Conservation (phyloP, 2,329 filamentous ascomycete genomes). For the Anthostomella pinea region DNA sequence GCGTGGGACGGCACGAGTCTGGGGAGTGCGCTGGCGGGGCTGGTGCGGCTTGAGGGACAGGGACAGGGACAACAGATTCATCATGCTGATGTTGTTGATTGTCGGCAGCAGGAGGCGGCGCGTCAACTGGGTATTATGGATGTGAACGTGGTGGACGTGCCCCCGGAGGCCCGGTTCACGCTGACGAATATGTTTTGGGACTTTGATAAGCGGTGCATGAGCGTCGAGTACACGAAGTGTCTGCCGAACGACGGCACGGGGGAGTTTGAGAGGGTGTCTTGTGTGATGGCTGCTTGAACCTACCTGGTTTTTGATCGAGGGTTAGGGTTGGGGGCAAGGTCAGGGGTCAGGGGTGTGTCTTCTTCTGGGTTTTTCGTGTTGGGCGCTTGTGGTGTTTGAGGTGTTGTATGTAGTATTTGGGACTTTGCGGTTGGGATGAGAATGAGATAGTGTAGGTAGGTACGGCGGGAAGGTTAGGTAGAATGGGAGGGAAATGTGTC, state of each 20-base stretch:
- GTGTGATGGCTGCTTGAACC: constrained; percentile 12
- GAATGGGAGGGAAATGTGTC: too few relatives aligned
- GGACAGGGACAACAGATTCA: not conserved
- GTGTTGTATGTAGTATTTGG: too few relatives aligned
- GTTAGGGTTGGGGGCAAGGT: too few relatives aligned
- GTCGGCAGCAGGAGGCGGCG: not conserved
- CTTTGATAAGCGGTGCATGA: constrained; percentile 22
- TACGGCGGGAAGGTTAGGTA: too few relatives aligned
- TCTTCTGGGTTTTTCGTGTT: too few relatives aligned
- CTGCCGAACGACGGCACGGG: constrained; percentile 13
- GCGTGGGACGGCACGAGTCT: constrained; percentile 25
- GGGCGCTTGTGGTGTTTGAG: too few relatives aligned
- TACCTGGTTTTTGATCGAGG: too few relatives aligned
- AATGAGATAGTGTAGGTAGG: too few relatives aligned
- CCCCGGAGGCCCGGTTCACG: constrained; percentile 16
- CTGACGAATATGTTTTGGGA: constrained; percentile 30
- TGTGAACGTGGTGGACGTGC: too few relatives aligned
- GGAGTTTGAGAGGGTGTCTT: constrained; percentile 17
- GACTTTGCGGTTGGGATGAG: too few relatives aligned
- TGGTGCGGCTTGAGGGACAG: constrained; percentile 25
- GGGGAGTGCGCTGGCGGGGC: constrained; percentile 14
- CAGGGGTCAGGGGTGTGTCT: too few relatives aligned
- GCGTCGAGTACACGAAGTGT: constrained; percentile 24
- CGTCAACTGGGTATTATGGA: too few relatives aligned
- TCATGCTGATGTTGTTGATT: not conserved